Base-by-base conservation (phyloP, 1,284 basidiomycete genomes). In the Ustilago trichophora region DNA sequence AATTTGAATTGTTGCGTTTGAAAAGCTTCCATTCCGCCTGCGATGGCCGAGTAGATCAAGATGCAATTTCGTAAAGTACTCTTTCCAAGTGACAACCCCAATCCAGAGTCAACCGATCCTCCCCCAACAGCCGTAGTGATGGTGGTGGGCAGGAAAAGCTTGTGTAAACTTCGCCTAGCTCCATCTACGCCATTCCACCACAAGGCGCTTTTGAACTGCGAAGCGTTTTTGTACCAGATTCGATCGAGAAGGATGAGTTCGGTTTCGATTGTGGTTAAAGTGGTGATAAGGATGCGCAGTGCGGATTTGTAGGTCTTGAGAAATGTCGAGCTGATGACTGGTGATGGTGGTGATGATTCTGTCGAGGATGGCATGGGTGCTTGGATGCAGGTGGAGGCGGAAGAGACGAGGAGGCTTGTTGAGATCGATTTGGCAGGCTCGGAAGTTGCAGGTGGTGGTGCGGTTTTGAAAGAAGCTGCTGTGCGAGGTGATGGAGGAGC, bases 171-270 rank as follows among this genome's bases (percentile, higher is more conserved):
- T 1, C 65, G 32, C 10, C 67, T 49, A 4, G 54, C 37, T 1
- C 24, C 35, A n/a, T 59, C 22, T 24, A 48, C 47, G 7, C 18
- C 15, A 3, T 0, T 11, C 53, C 52, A 70, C 67, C 67, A 70
- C 0, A 47, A 11, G 2, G 67, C 57, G 3, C 21, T 19, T 1
- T 41, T 13, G 38, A 70, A 66, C 44, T 70, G 67, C n/a, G 40
- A 42, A 3, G 25, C 24, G 32, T 64, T 64, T 33, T 70, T 70
- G 44, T 70, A 70, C 62, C 62, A 65, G 3, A 65, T 19, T 13
- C 49, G 35, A 18, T 56, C 52, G 7, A 65, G 12, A 11, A 70
- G 18, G 11, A 1, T 8, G 0, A 21, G 4, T 22, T 65, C 56
- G 11, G 8, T 0, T 0, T 24, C 10, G 0, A 68, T 32, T 0